Evolutionary conservation across 2,329 filamentous ascomycete genomes (phyloP).

Genomic region (Ascochyta lentis): DNA sequence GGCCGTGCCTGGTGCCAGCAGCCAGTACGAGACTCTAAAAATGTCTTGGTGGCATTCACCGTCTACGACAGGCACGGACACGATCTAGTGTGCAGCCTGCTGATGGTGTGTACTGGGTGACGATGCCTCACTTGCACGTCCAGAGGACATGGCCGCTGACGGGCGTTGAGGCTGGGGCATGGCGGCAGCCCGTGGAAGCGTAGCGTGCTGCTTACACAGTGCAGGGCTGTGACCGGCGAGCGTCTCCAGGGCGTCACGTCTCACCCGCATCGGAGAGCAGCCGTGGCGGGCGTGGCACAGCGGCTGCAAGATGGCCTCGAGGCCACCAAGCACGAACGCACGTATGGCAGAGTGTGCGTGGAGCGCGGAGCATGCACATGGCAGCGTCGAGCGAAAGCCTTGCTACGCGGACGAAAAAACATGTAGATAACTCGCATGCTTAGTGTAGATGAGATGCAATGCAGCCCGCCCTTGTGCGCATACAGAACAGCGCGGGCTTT

Average conservation of each 20-base stretch:
- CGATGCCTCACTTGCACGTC: background rate
- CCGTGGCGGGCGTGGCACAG: conserved; percentile 10
- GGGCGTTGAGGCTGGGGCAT: conserved; percentile 9
- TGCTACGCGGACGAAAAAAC: conserved; percentile 11
- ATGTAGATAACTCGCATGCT: too few relatives aligned
- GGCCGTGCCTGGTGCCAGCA: conserved; percentile 3
- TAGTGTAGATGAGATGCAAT: background rate
- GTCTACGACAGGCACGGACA: background rate
- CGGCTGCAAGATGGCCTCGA: conserved; percentile 5
- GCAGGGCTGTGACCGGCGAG: conserved; percentile 15
- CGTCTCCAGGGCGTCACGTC: conserved; percentile 6
- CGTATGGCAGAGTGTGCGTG: too few relatives aligned
- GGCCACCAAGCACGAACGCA: conserved; percentile 16
- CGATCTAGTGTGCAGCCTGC: background rate
- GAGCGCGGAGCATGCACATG: background rate
- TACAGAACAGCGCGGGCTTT: conserved; percentile 1
- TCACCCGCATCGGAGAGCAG: background rate
- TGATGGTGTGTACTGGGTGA: conserved; percentile 12
- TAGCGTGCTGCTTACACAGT: conserved; percentile 2
- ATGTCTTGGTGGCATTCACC: background rate
- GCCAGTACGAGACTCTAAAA: conserved; percentile 3
- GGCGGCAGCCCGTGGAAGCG: background rate
- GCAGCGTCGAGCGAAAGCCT: background rate
- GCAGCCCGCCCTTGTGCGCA: background rate
- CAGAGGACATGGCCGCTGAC: background rate